Conservation (phyloP, 352 stramenopile species). For the Peronospora destructor region DNA sequence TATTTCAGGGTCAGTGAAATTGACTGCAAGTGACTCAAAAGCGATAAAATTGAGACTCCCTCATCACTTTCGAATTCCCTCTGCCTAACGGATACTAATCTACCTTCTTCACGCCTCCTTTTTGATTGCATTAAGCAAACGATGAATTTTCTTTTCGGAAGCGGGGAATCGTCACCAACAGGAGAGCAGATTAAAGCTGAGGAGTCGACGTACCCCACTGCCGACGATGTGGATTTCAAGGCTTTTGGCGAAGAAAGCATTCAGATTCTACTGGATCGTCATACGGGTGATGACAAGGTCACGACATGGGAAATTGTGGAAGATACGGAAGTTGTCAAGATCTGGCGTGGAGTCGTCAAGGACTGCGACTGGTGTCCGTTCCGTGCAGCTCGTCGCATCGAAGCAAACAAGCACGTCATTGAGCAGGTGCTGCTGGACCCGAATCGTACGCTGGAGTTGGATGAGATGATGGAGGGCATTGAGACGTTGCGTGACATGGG, state of each 20-base stretch:
- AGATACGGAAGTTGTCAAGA: slow-evolving; percentile 33
- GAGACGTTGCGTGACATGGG: slow-evolving; percentile 47
- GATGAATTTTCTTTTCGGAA: slow-evolving; percentile 38
- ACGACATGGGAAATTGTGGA: slow-evolving; percentile 70
- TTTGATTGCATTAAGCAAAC: slow-evolving; percentile 2
- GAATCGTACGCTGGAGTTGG: slow-evolving; percentile 57
- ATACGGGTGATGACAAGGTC: slow-evolving; percentile 56
- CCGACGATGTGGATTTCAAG: slow-evolving; percentile 55
- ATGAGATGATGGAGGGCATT: slow-evolving; percentile 74
- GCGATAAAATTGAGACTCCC: no score
- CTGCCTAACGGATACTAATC: no score
- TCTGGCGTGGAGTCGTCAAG: slow-evolving; percentile 65
- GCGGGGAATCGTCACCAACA: slow-evolving; percentile 20
- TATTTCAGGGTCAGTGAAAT: no score
- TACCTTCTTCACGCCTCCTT: background rate
- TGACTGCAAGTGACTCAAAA: no score
- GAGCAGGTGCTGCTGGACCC: slow-evolving; percentile 54
- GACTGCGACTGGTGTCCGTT: slow-evolving; percentile 66
- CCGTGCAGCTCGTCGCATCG: slow-evolving; percentile 47
- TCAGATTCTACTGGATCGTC: slow-evolving; percentile 49
- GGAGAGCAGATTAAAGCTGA: slow-evolving; percentile 28
- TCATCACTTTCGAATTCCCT: no score
- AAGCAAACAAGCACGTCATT: slow-evolving; percentile 48
- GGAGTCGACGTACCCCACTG: slow-evolving; percentile 34
- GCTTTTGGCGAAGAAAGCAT: slow-evolving; percentile 62